Percentiles rank a stretch among this genome's conserved stretches.
These are phyloP conservation scores for Pharus latifolius DNA, from an alignment of 176 grass and related monocot species.

Conservation along the genomic window DNA sequence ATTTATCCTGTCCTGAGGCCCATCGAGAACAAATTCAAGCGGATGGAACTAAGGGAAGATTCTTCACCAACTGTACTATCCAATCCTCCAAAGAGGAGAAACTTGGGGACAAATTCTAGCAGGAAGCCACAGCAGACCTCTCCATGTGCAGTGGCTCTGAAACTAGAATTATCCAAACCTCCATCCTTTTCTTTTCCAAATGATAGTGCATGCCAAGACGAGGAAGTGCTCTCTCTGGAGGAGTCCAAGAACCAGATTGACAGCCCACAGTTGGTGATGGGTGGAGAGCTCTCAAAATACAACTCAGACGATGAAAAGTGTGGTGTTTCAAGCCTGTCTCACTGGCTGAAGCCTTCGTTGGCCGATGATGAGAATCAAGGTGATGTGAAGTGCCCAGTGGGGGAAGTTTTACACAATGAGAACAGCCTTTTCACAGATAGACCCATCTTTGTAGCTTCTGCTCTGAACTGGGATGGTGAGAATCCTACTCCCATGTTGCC, in stretches of 20 bases:
- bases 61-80: not conserved
- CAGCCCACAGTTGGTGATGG: not conserved
- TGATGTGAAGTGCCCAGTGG: not conserved
- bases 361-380: not conserved
- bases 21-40: constrained; percentile 25
- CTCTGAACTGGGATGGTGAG: constrained; percentile 10
- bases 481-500: constrained; percentile 4
- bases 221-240: not conserved
- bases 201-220: constrained; percentile 11
- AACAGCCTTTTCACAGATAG: not conserved
- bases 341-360: constrained; percentile 38
- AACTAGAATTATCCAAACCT: constrained; percentile 5
- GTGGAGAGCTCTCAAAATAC: constrained; percentile 6
- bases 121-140: constrained; percentile 5
- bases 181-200: not conserved
- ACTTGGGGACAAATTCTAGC: not conserved
- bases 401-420: not conserved
- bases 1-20: constrained; percentile 49
- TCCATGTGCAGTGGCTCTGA: not conserved
- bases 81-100: not conserved
- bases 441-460: constrained; percentile 15
- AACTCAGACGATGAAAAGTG: constrained; percentile 28
- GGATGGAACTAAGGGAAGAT: not conserved
- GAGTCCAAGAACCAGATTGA: not conserved
- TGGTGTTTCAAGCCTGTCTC: constrained; percentile 31